Evolutionary conservation across 202 grass and related monocot species (phyloP), one percentile per base, ranked within the genome.

Genomic region (Carex sylvatica): DNA sequence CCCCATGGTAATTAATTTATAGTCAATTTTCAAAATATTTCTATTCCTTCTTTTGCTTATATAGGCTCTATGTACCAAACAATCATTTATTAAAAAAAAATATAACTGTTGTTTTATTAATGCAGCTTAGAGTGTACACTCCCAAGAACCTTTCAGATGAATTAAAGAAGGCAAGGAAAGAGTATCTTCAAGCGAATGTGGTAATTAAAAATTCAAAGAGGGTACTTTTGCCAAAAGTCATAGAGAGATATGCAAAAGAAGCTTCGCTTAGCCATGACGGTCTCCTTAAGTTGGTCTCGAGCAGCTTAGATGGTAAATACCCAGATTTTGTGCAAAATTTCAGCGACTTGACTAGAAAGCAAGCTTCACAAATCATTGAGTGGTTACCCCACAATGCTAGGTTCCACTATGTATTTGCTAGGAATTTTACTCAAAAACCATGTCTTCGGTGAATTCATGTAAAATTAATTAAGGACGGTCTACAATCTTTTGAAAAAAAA

Each of bases 111-210:
- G 40, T 6, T 64, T 55, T 36, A 3, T 74, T 23, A 74, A 65
- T 44, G 71, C 91, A 97, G 94, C 87, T 97, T 73, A 85, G 87
- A 61, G 90, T 92, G 65, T 97, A 97, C 85, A 97, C 84, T 61
- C 90, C 87, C 2, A 94, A 94, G 83, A 91, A 89, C 79, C 55
- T 97, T 62, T 60, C 72, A 26, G 88, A 92, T 12, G 94, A 94
- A 86, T 82, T 97, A 84, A 88, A 97, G 83, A 88, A 89, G 26
- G 92, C 94, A 6, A 97, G 90, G 90, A 83, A 83, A 84, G 92
- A 94, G 77, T 97, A 94, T 59, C 88, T 97, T 77, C 90, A 91
- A 84, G 85, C 70, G 13, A 80, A 87, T 61, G 75, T 97, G 70
- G 66, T 94, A 23, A 86, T 89, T 79, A 86, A 86, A 24, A 94